Conservation (phyloP, 257 asterid genomes). For the Linaria vulgaris region DNA sequence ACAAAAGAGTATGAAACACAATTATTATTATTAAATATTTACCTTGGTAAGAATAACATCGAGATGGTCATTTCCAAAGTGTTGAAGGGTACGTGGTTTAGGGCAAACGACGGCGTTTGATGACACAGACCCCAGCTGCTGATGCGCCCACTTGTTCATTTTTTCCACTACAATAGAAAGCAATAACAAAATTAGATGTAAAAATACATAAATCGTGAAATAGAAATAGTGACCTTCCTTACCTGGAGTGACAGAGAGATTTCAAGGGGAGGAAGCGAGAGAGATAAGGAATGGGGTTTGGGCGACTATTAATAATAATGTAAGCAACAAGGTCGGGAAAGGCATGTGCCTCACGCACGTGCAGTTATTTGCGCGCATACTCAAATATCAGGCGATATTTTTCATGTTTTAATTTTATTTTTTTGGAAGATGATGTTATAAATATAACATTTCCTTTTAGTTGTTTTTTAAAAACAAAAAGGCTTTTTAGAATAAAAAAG, state of each 20-base stretch:
- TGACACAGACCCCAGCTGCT: slow-evolving; percentile 41
- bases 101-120: slow-evolving; percentile 53
- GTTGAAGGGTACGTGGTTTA: slow-evolving; percentile 46
- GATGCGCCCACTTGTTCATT: slow-evolving; percentile 50
- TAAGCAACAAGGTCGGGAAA: not conserved
- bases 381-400: too few species aligned
- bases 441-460: too few species aligned
- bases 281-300: slow-evolving; percentile 1
- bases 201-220: not conserved
- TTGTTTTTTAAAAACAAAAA: too few species aligned
- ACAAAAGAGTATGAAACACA: not conserved
- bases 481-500: too few species aligned
- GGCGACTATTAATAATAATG: slow-evolving; percentile 12
- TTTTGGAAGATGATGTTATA: too few species aligned
- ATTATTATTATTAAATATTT: not conserved
- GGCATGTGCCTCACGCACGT: not conserved
- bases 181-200: not conserved
- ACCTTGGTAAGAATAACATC: slow-evolving; percentile 61
- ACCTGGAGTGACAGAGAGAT: not conserved
- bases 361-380: not conserved
- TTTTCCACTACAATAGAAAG: slow-evolving; percentile 16
- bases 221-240: not conserved
- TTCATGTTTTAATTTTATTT: too few species aligned
- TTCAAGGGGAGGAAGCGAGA: slow-evolving; percentile 1
- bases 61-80: slow-evolving; percentile 51